phyloP scores from a whole-genome alignment of 2,329 filamentous ascomycete genomes.

The Trichoderma endophyticum region DNA sequence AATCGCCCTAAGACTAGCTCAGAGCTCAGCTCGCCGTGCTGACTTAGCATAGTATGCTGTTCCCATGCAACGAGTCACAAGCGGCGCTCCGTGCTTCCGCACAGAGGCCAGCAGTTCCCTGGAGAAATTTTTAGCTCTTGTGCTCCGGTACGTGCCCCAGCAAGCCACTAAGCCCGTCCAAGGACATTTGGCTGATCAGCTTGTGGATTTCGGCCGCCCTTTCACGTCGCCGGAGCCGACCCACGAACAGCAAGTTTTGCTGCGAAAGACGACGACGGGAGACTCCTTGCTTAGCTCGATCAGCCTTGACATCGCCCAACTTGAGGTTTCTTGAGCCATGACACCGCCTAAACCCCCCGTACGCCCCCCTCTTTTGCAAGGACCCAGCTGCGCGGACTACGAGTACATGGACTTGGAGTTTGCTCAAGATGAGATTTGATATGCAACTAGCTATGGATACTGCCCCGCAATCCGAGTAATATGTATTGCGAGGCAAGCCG shows the following conservation, averaged over 20 bases:
- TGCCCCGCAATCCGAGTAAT: background rate
- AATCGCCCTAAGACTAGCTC: conserved; percentile 11
- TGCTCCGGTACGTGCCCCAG: background rate
- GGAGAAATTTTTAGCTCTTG: background rate
- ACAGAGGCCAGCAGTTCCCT: background rate
- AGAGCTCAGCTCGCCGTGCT: conserved; percentile 10
- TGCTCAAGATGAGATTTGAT: background rate
- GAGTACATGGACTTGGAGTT: background rate
- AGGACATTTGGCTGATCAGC: background rate
- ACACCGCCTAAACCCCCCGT: background rate
- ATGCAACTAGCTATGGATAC: background rate
- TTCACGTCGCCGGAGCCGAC: conserved; percentile 1
- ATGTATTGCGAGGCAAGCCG: background rate
- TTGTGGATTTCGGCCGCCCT: conserved; percentile 6
- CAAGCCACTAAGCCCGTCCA: background rate
- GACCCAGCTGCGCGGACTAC: background rate
- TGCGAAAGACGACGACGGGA: background rate
- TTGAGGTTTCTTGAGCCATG: background rate
- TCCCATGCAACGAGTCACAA: background rate
- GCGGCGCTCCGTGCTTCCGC: background rate
- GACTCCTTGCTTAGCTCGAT: background rate
- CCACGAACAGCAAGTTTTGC: background rate
- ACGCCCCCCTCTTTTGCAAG: background rate
- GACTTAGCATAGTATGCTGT: background rate
- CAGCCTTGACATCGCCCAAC: background rate